phyloP scores from a whole-genome alignment of 257 asterid genomes.

The Jasminum sambac region DNA sequence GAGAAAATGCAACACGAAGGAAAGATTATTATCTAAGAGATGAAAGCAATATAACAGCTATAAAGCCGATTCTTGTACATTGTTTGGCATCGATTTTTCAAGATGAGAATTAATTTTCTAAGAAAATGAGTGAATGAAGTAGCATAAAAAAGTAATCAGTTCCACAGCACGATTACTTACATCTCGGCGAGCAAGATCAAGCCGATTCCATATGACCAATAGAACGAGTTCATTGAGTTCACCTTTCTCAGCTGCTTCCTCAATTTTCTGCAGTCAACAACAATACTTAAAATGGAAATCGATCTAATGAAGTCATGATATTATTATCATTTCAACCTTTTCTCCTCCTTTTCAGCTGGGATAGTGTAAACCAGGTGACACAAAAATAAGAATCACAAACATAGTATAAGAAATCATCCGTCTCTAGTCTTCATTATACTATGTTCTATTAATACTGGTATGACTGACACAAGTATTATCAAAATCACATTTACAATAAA shows the following conservation, averaged over 20 bases:
- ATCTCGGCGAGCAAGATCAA: conserved; percentile 96
- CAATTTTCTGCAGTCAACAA: conserved; percentile 70
- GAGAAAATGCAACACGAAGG: background rate
- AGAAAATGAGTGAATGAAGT: too few species aligned
- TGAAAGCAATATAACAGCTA: too few species aligned
- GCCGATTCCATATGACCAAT: conserved; percentile 90
- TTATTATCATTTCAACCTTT: background rate
- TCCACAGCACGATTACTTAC: conserved; percentile 49
- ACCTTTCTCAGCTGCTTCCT: conserved; percentile 95
- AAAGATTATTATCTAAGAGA: conserved; percentile 8
- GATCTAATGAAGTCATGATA: background rate
- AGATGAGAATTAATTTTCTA: too few species aligned
- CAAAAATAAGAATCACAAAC: too few species aligned
- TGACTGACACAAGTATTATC: too few species aligned
- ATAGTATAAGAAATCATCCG: too few species aligned
- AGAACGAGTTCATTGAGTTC: conserved; percentile 81
- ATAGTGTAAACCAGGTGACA: background rate
- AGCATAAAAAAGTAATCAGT: too few species aligned
- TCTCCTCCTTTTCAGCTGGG: background rate
- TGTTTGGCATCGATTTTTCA: too few species aligned
- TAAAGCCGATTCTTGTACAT: too few species aligned
- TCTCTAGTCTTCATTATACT: background rate
- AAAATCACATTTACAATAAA: too few species aligned
- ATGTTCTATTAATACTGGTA: too few species aligned
- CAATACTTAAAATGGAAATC: conserved; percentile 1